phyloP scores from a whole-genome alignment of 192 early-diverging fungal species.

The Backusella tarrabulga region DNA sequence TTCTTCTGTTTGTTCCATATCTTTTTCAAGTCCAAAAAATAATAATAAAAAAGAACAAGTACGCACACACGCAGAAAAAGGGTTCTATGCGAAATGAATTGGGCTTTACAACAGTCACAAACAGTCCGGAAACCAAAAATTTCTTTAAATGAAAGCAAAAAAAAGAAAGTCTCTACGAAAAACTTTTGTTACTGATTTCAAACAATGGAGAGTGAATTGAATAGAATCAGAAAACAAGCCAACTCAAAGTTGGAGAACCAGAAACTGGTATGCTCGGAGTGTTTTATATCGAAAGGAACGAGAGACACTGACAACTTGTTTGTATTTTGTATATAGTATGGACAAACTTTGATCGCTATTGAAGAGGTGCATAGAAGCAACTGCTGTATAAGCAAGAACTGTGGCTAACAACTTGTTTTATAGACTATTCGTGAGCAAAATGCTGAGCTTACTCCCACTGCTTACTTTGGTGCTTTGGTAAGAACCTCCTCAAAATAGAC shows the following conservation, averaged over 20 bases:
- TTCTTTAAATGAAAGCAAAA: slow-evolving; percentile 9
- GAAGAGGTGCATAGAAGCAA: slow-evolving; percentile 50
- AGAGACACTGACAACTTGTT: not conserved
- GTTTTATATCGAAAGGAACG: not conserved
- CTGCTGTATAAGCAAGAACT: not conserved
- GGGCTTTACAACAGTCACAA: slow-evolving; percentile 11
- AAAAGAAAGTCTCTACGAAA: not conserved
- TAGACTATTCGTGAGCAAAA: slow-evolving; percentile 82
- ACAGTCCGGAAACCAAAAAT: slow-evolving; percentile 19
- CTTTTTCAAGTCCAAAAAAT: not conserved
- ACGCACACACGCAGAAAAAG: no score
- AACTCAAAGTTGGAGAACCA: slow-evolving; percentile 83
- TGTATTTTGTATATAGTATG: slow-evolving; percentile 39
- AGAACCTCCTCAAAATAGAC: not conserved
- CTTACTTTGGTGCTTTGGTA: slow-evolving; percentile 90
- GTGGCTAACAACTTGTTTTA: slow-evolving; percentile 17
- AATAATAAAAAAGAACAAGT: not conserved
- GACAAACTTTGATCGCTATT: slow-evolving; percentile 65
- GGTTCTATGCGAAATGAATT: no score
- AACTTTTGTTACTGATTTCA: not conserved
- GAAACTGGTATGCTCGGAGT: slow-evolving; percentile 52
- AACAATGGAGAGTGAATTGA: slow-evolving; percentile 53
- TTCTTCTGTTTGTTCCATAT: not conserved
- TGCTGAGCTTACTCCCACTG: slow-evolving; percentile 64
- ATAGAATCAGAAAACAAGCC: slow-evolving; percentile 66